Evolutionary conservation across 352 stramenopile genomes (phyloP).

Genomic region (Phytophthora megakarya): DNA sequence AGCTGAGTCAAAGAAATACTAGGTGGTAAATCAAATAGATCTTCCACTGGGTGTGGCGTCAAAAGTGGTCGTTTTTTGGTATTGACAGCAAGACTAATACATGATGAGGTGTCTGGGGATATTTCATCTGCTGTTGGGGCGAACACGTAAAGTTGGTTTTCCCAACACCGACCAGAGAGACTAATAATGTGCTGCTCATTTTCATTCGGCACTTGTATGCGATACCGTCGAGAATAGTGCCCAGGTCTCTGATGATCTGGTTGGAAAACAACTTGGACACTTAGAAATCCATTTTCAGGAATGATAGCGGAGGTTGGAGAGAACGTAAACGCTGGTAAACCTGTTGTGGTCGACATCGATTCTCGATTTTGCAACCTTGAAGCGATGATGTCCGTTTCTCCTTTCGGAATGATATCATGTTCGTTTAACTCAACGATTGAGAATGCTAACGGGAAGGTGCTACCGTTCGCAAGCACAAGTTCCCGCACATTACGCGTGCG

Average conservation of each 20-base stretch:
- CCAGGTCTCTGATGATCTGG: constrained; percentile 58
- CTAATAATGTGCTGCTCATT: constrained; percentile 63
- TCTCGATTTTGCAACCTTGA: background rate
- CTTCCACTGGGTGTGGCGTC: constrained; percentile 45
- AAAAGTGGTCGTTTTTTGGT: constrained; percentile 19
- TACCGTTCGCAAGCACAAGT: constrained; percentile 64
- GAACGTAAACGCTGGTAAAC: constrained; percentile 65
- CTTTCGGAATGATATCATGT: background rate
- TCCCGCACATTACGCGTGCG: constrained; percentile 51
- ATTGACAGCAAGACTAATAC: background rate
- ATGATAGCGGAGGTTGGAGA: constrained; percentile 67
- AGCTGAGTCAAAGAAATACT: constrained; percentile 45
- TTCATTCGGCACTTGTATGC: constrained; percentile 78
- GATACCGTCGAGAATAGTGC: constrained; percentile 60
- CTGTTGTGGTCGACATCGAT: constrained; percentile 20
- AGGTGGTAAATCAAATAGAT: constrained; percentile 72
- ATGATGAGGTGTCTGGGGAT: background rate
- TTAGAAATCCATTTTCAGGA: constrained; percentile 51
- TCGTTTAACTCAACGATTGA: constrained; percentile 37
- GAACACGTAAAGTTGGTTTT: constrained; percentile 79
- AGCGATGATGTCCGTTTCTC: background rate
- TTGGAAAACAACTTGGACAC: constrained; percentile 69
- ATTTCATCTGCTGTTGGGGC: constrained; percentile 21
- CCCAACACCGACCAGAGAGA: constrained; percentile 71
- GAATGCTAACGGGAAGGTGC: constrained; percentile 68